Conservation (phyloP, 108 stramenopile species). For the Skeletonema tropicum region DNA sequence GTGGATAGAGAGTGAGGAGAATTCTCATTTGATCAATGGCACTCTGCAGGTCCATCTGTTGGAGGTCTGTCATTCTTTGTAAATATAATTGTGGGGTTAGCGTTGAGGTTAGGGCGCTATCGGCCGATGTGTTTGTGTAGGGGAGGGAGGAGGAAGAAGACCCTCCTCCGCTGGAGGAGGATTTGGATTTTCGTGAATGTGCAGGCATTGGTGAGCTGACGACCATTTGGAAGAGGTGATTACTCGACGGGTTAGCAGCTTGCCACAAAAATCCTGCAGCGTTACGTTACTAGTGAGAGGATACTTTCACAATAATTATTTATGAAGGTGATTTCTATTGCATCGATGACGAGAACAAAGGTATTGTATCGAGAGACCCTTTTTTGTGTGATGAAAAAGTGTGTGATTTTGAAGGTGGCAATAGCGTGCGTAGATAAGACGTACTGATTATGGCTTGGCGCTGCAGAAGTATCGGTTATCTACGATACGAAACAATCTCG, state of each 20-base stretch:
- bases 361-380: too few relatives aligned
- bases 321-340: neutral
- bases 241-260: neutral
- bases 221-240: conserved; percentile 1
- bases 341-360: too few relatives aligned
- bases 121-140: neutral
- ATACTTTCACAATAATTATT: neutral
- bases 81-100: conserved; percentile 62
- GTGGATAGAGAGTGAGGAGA: conserved; percentile 66
- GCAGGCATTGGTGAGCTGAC: conserved; percentile 38
- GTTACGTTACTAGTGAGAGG: neutral
- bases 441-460: too few relatives aligned
- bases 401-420: too few relatives aligned
- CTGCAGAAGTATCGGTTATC: too few relatives aligned
- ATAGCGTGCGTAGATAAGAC: too few relatives aligned
- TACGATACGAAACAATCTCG: too few relatives aligned
- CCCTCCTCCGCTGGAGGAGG: conserved; percentile 19
- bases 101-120: conserved; percentile 14
- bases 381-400: too few relatives aligned
- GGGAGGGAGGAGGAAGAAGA: conserved; percentile 30
- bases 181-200: conserved; percentile 36
- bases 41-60: conserved; percentile 88
- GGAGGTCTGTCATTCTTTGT: conserved; percentile 66
- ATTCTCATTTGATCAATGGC: conserved; percentile 91
- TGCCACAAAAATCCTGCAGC: conserved; percentile 5